A percentile compares a stretch with the other conserved stretches of the same genome.
phyloP scores from a whole-genome alignment of 192 early-diverging fungal genomes.

The Rhizophlyctis rosea region DNA sequence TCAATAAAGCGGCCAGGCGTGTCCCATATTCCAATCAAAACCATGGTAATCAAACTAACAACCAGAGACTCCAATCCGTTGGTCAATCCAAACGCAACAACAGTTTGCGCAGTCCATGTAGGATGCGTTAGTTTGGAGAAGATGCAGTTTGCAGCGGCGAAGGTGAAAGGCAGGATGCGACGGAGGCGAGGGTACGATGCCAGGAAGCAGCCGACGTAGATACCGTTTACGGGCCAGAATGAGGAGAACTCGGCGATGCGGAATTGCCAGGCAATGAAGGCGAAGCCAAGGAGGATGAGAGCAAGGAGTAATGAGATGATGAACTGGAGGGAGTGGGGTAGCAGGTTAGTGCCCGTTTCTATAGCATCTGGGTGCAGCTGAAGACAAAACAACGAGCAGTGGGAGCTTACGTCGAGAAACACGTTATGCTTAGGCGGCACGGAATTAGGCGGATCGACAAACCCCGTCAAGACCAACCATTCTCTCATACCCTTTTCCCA shows the following conservation, averaged over 20 bases:
- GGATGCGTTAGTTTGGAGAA: constrained; percentile 1
- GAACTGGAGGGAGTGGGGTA: too few relatives aligned
- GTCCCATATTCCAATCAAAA: background rate
- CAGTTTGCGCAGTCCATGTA: background rate
- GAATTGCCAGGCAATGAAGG: too few relatives aligned
- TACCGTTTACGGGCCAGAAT: constrained; percentile 12
- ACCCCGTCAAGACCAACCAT: too few relatives aligned
- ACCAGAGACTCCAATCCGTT: background rate
- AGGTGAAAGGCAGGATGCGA: background rate
- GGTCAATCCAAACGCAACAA: background rate
- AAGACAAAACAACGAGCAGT: too few relatives aligned
- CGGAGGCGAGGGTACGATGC: background rate
- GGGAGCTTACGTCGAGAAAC: too few relatives aligned
- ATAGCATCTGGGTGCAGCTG: too few relatives aligned
- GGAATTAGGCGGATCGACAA: too few relatives aligned
- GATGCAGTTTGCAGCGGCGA: constrained; percentile 1
- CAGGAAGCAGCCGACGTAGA: constrained; percentile 11
- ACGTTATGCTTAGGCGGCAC: too few relatives aligned
- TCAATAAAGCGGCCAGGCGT: constrained; percentile 7
- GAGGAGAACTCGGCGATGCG: constrained; percentile 13
- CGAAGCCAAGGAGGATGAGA: too few relatives aligned
- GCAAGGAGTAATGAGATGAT: too few relatives aligned
- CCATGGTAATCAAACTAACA: background rate
- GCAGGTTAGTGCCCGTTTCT: too few relatives aligned
- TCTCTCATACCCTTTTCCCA: too few relatives aligned